Percentiles rank a stretch among this genome's conserved stretches.
Conservation (phyloP, 306 rosid species). For the Quercus ilex region DNA sequence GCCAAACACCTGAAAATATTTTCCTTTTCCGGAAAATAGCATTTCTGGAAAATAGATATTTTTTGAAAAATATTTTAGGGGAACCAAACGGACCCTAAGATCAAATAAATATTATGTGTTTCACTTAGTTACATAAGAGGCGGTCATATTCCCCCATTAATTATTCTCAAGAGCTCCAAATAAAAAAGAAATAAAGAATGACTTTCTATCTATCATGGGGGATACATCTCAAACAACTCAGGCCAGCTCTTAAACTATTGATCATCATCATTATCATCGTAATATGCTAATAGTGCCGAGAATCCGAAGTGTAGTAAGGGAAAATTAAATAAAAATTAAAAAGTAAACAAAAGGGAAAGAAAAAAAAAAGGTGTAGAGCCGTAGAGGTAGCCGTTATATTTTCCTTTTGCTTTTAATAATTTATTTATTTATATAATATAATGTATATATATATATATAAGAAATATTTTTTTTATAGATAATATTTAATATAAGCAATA, state of each 20-base stretch:
- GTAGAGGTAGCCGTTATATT: conserved; percentile 28
- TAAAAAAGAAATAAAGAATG: neutral
- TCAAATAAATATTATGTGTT: too few relatives aligned
- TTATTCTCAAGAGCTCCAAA: neutral
- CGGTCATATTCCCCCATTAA: neutral
- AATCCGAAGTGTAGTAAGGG: conserved; percentile 28
- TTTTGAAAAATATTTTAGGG: too few relatives aligned
- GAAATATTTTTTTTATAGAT: too few relatives aligned
- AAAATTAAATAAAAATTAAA: neutral
- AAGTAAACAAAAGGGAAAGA: conserved; percentile 10
- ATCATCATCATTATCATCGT: conserved; percentile 28
- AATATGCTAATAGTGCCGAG: conserved; percentile 17
- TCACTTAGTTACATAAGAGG: too few relatives aligned
- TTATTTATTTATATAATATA: too few relatives aligned
- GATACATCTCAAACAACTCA: conserved; percentile 14
- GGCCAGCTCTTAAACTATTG: conserved; percentile 29
- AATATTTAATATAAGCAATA: neutral
- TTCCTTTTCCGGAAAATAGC: too few relatives aligned
- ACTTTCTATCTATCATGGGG: too few relatives aligned
- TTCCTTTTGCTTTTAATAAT: conserved; percentile 19
- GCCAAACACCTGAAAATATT: too few relatives aligned
- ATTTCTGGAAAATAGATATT: too few relatives aligned
- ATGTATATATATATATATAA: too few relatives aligned
- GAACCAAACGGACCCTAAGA: too few relatives aligned
- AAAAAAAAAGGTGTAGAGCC: conserved; percentile 13